These are phyloP conservation scores for Cadophora malorum DNA, from an alignment of 2,329 filamentous ascomycete genomes.

Conservation along the genomic window DNA sequence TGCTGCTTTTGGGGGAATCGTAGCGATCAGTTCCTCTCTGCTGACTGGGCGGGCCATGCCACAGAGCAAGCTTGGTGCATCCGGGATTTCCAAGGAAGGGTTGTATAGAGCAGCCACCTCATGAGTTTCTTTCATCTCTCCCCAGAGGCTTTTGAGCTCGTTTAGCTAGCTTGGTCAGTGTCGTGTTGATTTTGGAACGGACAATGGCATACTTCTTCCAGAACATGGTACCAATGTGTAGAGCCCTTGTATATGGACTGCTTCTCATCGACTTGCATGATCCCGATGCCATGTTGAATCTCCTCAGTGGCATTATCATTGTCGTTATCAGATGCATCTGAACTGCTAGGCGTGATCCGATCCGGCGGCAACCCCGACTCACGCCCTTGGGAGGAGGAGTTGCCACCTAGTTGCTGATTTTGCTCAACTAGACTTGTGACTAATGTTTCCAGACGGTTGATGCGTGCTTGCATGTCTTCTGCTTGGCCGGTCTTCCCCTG, in stretches of 20 bases:
- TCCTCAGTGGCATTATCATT: conserved; percentile 45
- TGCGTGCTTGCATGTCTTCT: conserved; percentile 73
- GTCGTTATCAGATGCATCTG: conserved; percentile 14
- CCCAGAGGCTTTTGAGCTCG: conserved; percentile 62
- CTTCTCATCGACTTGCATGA: conserved; percentile 74
- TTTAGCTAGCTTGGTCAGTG: conserved; percentile 28
- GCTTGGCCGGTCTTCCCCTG: conserved; percentile 78
- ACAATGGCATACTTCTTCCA: conserved; percentile 62
- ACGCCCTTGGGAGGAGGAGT: neutral
- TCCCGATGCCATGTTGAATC: conserved; percentile 73
- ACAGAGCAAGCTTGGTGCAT: conserved; percentile 73
- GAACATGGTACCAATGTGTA: conserved; percentile 79
- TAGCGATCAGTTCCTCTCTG: conserved; percentile 77
- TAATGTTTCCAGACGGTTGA: conserved; percentile 45
- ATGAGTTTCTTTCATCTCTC: conserved; percentile 78
- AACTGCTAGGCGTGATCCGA: conserved; percentile 54
- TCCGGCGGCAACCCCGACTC: neutral
- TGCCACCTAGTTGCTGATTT: conserved; percentile 49
- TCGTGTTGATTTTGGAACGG: neutral
- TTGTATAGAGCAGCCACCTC: conserved; percentile 47
- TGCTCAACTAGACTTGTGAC: conserved; percentile 58
- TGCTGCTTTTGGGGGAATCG: conserved; percentile 78
- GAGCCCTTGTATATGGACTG: conserved; percentile 82
- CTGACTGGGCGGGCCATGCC: conserved; percentile 72
- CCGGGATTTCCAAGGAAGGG: conserved; percentile 45